phyloP scores from a whole-genome alignment of 1,139 yeast species.

The Yamadazyma aaseri region DNA sequence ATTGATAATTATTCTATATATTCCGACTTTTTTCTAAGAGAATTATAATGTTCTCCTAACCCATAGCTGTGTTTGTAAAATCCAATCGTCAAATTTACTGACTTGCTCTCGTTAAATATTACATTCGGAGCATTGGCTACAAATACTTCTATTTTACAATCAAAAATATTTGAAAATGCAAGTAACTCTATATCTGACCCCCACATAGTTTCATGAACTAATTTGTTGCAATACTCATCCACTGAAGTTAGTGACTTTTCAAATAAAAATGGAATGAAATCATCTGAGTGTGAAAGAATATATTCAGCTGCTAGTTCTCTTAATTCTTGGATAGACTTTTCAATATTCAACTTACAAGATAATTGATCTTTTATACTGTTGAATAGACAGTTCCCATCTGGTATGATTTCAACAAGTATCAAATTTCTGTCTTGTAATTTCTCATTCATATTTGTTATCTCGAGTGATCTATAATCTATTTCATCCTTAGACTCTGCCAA shows the following conservation, averaged over 20 bases:
- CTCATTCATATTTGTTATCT: constrained; percentile 59
- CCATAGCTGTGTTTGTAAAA: constrained; percentile 86
- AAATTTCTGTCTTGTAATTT: constrained; percentile 51
- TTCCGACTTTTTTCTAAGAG: too few species aligned
- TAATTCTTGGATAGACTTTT: constrained; percentile 48
- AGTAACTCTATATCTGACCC: constrained; percentile 92
- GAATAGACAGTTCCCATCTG: constrained; percentile 94
- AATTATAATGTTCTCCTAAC: constrained; percentile 93
- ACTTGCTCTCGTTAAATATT: constrained; percentile 53
- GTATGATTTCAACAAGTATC: constrained; percentile 62
- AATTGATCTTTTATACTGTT: constrained; percentile 84
- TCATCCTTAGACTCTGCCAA: constrained; percentile 57
- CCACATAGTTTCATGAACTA: constrained; percentile 83
- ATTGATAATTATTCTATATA: too few species aligned
- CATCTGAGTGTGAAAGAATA: constrained; percentile 62
- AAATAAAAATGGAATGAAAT: constrained; percentile 77
- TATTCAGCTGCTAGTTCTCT: constrained; percentile 66
- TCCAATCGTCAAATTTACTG: constrained; percentile 63
- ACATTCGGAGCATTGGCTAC: constrained; percentile 73
- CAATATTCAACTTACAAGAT: constrained; percentile 7
- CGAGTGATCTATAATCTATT: constrained; percentile 70
- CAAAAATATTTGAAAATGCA: constrained; percentile 68
- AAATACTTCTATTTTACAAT: constrained; percentile 71
- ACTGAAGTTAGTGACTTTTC: constrained; percentile 73
- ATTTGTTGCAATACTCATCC: constrained; percentile 65